Evolutionary conservation across 192 early-diverging fungal genomes (phyloP).

Genomic region (Entomortierella chlamydospora): DNA sequence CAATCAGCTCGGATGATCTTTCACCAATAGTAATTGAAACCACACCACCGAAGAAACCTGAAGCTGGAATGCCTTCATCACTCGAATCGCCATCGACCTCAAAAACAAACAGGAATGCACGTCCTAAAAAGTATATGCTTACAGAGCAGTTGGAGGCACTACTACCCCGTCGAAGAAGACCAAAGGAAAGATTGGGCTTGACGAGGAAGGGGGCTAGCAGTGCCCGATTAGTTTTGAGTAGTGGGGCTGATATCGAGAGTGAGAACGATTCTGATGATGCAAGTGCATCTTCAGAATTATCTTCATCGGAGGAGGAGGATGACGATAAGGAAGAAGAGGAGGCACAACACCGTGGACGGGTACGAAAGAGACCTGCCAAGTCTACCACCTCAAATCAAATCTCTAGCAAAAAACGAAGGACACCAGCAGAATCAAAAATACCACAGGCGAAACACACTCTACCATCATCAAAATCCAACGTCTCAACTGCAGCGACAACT

Average conservation of each 20-base stretch:
- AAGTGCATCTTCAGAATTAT: not conserved
- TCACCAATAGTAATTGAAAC: slow-evolving; percentile 17
- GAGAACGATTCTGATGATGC: not conserved
- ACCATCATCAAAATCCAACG: not conserved
- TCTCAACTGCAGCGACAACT: not conserved
- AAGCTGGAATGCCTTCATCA: slow-evolving; percentile 35
- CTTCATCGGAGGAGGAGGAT: not conserved
- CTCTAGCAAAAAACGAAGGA: not conserved
- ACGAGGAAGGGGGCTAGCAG: not conserved
- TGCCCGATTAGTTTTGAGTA: not conserved
- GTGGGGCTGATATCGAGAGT: not conserved
- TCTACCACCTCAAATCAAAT: not conserved
- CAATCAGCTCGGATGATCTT: not conserved
- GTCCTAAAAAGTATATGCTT: slow-evolving; percentile 5
- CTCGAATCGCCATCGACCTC: not conserved
- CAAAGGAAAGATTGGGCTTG: not conserved
- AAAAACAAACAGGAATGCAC: not conserved
- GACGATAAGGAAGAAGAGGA: slow-evolving; percentile 24
- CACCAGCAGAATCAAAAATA: not conserved
- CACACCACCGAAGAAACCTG: slow-evolving; percentile 31
- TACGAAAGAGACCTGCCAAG: not conserved
- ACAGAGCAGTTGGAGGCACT: slow-evolving; percentile 31
- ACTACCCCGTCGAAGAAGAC: slow-evolving; percentile 18
- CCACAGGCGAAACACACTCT: not conserved
- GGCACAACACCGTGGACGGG: not conserved